phyloP scores from a whole-genome alignment of 2,329 filamentous ascomycete genomes.

The Fusarium equiseti region DNA sequence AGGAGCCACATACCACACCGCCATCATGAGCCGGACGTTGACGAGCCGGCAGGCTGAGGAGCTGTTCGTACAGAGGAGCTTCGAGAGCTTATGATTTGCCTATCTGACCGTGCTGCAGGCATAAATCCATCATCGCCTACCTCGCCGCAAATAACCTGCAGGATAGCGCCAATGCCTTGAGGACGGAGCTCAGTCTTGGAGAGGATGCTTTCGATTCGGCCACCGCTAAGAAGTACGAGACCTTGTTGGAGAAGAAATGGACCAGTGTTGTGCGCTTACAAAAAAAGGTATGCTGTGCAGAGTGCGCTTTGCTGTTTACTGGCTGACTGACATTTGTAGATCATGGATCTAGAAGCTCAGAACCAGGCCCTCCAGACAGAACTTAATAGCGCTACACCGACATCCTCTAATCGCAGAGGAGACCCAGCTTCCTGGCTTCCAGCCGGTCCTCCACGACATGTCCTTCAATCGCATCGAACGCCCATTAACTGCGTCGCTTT shows the following conservation, averaged over 20 bases:
- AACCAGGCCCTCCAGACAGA: constrained; percentile 81
- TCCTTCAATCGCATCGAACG: constrained; percentile 75
- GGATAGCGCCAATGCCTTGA: constrained; percentile 66
- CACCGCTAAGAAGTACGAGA: constrained; percentile 94
- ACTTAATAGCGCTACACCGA: constrained; percentile 83
- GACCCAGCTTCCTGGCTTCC: constrained; percentile 91
- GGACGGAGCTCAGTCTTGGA: constrained; percentile 80
- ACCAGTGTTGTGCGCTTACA: constrained; percentile 94
- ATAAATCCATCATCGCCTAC: constrained; percentile 95
- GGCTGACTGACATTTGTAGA: constrained; percentile 63
- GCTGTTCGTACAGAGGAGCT: constrained; percentile 71
- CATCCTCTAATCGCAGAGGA: constrained; percentile 71
- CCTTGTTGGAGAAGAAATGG: constrained; percentile 97
- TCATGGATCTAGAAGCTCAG: constrained; percentile 90
- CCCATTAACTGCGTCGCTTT: constrained; percentile 91
- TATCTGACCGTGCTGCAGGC: constrained; percentile 63
- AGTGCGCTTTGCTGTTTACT: constrained; percentile 6
- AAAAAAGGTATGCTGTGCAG: constrained; percentile 78
- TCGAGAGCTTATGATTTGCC: constrained; percentile 29
- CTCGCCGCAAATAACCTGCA: constrained; percentile 79
- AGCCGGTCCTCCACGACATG: constrained; percentile 82
- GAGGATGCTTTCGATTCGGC: constrained; percentile 79
- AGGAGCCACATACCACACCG: constrained; percentile 22
- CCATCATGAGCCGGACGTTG: constrained; percentile 42
- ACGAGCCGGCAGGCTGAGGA: constrained; percentile 80